These are phyloP conservation scores for Podospora comata DNA, from an alignment of 495 filamentous ascomycete species.

Conservation along the genomic window DNA sequence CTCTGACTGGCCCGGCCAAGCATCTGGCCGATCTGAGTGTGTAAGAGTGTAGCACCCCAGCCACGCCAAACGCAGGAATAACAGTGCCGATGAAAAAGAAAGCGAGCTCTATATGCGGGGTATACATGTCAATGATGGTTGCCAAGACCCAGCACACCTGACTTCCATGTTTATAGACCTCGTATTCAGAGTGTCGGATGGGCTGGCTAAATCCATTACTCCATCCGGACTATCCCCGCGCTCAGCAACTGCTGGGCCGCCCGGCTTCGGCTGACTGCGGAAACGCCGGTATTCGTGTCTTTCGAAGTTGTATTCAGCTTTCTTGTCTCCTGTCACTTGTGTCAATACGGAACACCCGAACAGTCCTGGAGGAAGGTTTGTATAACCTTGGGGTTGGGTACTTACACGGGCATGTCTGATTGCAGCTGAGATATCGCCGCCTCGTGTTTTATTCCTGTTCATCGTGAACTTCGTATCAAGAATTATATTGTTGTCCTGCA, in stretches of 20 bases:
- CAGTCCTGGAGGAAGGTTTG: not conserved
- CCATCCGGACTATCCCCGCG: not conserved
- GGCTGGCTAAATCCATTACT: constrained; percentile 6
- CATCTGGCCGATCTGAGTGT: not conserved
- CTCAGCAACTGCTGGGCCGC: not conserved
- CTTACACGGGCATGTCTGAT: not conserved
- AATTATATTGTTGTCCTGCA: too few species aligned
- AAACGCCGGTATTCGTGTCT: not conserved
- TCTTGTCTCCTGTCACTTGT: not conserved
- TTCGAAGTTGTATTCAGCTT: not conserved
- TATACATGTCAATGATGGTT: not conserved
- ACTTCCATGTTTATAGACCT: not conserved
- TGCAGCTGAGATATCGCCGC: too few species aligned
- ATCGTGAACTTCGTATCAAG: not conserved
- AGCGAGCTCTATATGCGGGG: not conserved
- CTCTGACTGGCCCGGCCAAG: not conserved
- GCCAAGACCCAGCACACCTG: not conserved
- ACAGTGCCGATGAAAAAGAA: not conserved
- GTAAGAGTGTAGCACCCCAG: not conserved
- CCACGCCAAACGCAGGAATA: not conserved
- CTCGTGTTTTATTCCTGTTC: not conserved
- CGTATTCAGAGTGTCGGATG: constrained; percentile 5
- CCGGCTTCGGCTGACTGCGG: not conserved
- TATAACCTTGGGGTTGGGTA: not conserved
- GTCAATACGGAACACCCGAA: not conserved